These are phyloP conservation scores for Nidularia sp. DNA, from an alignment of 768 basidiomycete genomes.

Conservation along the genomic window DNA sequence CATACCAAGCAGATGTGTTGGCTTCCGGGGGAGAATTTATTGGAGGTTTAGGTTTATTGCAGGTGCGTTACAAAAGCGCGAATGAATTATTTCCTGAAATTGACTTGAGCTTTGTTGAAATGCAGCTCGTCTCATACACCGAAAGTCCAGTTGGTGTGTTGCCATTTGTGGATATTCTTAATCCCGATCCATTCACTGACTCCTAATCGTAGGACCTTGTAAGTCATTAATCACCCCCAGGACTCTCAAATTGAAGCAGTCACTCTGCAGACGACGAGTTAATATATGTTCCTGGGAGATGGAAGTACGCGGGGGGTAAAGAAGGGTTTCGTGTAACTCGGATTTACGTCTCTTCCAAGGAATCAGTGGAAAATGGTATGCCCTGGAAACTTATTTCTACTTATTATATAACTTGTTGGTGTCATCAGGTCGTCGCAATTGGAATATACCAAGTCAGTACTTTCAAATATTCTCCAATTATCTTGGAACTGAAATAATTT, in stretches of 20 bases:
- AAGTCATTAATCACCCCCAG: not conserved
- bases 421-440: constrained; percentile 22
- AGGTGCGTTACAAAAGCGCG: constrained; percentile 9
- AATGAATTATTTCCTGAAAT: not conserved
- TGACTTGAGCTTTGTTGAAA: constrained; percentile 1
- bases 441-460: constrained; percentile 27
- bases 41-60: constrained; percentile 19
- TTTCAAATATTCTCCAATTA: not conserved
- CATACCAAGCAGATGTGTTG: constrained; percentile 19
- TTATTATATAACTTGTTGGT: not conserved
- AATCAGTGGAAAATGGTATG: constrained; percentile 22
- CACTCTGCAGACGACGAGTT: constrained; percentile 23
- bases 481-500: not conserved
- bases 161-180: not conserved
- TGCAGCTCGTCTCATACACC: constrained; percentile 20
- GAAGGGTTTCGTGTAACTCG: constrained; percentile 24
- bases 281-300: constrained; percentile 26
- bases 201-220: constrained; percentile 18
- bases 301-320: constrained; percentile 21
- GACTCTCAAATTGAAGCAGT: not conserved
- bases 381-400: not conserved
- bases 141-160: constrained; percentile 26
- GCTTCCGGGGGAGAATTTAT: constrained; percentile 21
- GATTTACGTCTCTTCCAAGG: constrained; percentile 27
- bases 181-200: not conserved